A percentile compares a stretch with the other conserved stretches of the same genome.
phyloP scores from a whole-genome alignment of 306 rosid genomes.

The Datisca glomerata region DNA sequence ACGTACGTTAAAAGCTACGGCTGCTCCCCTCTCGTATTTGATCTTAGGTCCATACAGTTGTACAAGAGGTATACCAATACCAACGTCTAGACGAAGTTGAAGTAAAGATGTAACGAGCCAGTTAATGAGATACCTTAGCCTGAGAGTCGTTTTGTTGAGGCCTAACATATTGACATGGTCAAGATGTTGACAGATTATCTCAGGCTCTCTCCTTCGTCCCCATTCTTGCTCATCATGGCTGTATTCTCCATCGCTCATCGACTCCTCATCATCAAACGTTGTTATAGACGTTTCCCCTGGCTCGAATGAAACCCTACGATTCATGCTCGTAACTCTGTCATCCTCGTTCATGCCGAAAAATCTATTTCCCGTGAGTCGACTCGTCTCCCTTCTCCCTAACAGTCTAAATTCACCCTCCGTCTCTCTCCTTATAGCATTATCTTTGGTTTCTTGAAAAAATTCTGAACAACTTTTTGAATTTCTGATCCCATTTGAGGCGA shows the following conservation, averaged over 20 bases:
- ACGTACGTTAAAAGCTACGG: constrained; percentile 82
- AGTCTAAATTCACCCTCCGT: constrained; percentile 89
- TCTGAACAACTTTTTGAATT: constrained; percentile 26
- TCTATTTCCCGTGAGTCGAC: constrained; percentile 49
- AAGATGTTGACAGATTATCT: constrained; percentile 49
- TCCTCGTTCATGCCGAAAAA: constrained; percentile 68
- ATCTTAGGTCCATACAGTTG: constrained; percentile 93
- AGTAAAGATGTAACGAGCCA: constrained; percentile 93
- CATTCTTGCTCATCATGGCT: constrained; percentile 50
- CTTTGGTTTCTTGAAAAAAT: constrained; percentile 50
- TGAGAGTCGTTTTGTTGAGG: constrained; percentile 72
- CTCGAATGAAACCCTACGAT: constrained; percentile 53
- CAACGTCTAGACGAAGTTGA: constrained; percentile 57
- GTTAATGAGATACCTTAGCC: constrained; percentile 77
- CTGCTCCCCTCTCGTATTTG: constrained; percentile 93
- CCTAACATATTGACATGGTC: constrained; percentile 88
- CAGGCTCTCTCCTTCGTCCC: constrained; percentile 67
- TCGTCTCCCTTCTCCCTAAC: constrained; percentile 77
- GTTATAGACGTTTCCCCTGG: constrained; percentile 50
- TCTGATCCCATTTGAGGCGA: constrained; percentile 20
- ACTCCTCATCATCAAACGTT: constrained; percentile 57
- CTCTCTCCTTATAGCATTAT: constrained; percentile 93
- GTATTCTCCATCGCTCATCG: constrained; percentile 64
- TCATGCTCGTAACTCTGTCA: constrained; percentile 37
- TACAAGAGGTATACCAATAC: constrained; percentile 41